These are phyloP conservation scores for Fusarium liriodendri DNA, from an alignment of 2,329 filamentous ascomycete genomes.

Conservation along the genomic window DNA sequence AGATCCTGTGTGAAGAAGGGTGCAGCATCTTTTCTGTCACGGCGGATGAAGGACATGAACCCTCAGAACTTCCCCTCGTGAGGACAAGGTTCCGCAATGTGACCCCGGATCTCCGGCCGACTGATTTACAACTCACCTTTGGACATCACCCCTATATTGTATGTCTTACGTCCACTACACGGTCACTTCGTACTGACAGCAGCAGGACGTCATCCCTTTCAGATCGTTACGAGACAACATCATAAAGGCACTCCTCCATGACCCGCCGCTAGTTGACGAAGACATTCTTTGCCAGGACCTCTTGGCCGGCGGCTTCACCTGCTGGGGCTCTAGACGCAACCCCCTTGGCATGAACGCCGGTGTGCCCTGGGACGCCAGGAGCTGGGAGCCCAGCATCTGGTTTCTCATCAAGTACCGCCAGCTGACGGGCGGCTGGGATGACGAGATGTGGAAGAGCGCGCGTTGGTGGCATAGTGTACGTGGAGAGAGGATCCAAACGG, in stretches of 20 bases:
- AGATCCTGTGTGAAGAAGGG: conserved; percentile 42
- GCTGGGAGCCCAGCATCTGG: conserved; percentile 58
- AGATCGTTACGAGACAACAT: conserved; percentile 46
- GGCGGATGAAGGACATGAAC: conserved; percentile 36
- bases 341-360: conserved; percentile 47
- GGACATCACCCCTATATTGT: conserved; percentile 51
- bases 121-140: conserved; percentile 47
- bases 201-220: conserved; percentile 50
- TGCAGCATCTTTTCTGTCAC: conserved; percentile 48
- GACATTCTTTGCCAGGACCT: conserved; percentile 51
- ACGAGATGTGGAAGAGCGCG: conserved; percentile 49
- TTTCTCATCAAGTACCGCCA: conserved; percentile 56
- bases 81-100: conserved; percentile 40
- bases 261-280: conserved; percentile 49
- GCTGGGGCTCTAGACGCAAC: conserved; percentile 50
- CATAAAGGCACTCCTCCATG: conserved; percentile 38
- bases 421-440: conserved; percentile 50
- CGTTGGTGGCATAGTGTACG: conserved; percentile 47
- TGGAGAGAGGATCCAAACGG: conserved; percentile 36
- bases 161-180: neutral
- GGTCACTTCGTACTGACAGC: conserved; percentile 11
- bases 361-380: conserved; percentile 57
- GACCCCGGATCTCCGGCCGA: conserved; percentile 46
- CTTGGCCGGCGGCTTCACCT: conserved; percentile 48
- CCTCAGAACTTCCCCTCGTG: conserved; percentile 39